phyloP scores from a whole-genome alignment of 2,329 filamentous ascomycete genomes.

The Claviceps paspali region DNA sequence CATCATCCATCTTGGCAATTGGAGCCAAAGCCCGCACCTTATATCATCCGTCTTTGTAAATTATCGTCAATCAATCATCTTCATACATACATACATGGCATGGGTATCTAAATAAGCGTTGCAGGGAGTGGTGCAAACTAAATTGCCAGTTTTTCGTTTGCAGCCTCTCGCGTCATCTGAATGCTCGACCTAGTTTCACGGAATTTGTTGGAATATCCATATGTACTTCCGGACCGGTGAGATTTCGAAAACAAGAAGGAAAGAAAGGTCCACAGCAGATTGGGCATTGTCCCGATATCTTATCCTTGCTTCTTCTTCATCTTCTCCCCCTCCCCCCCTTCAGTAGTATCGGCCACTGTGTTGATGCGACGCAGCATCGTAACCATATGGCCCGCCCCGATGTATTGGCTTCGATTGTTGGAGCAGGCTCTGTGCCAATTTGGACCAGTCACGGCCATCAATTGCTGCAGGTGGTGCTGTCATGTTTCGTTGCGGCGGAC shows the following conservation, averaged over 20 bases:
- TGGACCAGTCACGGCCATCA: conserved; percentile 8
- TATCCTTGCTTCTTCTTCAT: not conserved
- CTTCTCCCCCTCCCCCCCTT: not conserved
- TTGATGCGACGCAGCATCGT: conserved; percentile 19
- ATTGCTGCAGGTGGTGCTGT: conserved; percentile 21
- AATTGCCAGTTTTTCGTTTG: too few relatives aligned
- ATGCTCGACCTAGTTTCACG: too few relatives aligned
- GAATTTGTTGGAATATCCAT: not conserved
- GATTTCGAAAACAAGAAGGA: not conserved
- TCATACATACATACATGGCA: not conserved
- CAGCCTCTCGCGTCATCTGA: too few relatives aligned
- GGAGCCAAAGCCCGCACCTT: too few relatives aligned
- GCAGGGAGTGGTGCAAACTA: too few relatives aligned
- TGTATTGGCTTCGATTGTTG: conserved; percentile 8
- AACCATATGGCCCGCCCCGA: conserved; percentile 18
- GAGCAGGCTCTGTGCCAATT: conserved; percentile 12
- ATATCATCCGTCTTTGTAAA: too few relatives aligned
- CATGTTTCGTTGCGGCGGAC: conserved; percentile 28
- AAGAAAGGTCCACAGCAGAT: not conserved
- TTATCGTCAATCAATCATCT: not conserved
- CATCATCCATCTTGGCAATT: too few relatives aligned
- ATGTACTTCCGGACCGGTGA: not conserved
- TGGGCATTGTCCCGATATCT: not conserved
- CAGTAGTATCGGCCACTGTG: conserved; percentile 9
- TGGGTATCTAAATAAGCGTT: conserved; percentile 2